phyloP scores from a whole-genome alignment of 768 basidiomycete genomes.

The Phanerodontia chrysosporium region DNA sequence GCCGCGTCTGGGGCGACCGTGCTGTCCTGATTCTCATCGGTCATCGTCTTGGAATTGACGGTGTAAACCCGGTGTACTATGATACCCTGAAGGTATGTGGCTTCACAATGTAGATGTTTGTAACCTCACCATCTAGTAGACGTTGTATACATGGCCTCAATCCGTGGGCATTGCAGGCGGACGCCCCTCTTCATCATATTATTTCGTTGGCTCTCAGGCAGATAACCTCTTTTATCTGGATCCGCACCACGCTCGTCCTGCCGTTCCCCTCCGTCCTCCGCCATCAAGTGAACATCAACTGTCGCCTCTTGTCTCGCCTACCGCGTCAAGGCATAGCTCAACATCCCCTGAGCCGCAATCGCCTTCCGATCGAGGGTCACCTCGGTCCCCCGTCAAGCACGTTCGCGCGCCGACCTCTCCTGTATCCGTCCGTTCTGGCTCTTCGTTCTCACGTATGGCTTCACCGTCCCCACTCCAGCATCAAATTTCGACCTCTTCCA shows the following conservation, averaged over 20 bases:
- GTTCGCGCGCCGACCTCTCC: slow-evolving; percentile 24
- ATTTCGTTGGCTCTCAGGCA: slow-evolving; percentile 91
- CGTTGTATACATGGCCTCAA: slow-evolving; percentile 89
- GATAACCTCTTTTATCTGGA: slow-evolving; percentile 84
- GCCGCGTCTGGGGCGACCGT: slow-evolving; percentile 65
- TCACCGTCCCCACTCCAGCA: slow-evolving; percentile 67
- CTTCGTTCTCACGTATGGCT: slow-evolving; percentile 46
- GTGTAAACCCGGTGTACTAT: slow-evolving; percentile 94
- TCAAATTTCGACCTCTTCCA: slow-evolving; percentile 47
- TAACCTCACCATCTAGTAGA: slow-evolving; percentile 38
- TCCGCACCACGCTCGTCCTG: slow-evolving; percentile 73
- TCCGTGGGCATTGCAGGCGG: slow-evolving; percentile 96
- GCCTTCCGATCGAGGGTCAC: slow-evolving; percentile 18
- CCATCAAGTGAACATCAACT: slow-evolving; percentile 24
- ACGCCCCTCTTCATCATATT: slow-evolving; percentile 94
- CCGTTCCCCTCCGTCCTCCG: slow-evolving; percentile 63
- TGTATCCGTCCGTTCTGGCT: slow-evolving; percentile 23
- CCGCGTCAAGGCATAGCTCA: slow-evolving; percentile 16
- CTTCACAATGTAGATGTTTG: too few relatives aligned
- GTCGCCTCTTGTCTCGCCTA: slow-evolving; percentile 4
- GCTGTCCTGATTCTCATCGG: slow-evolving; percentile 87
- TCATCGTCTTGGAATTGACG: slow-evolving; percentile 83
- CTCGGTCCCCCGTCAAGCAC: slow-evolving; percentile 20
- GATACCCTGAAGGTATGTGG: slow-evolving; percentile 75
- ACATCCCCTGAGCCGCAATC: slow-evolving; percentile 19